phyloP scores from a whole-genome alignment of 2,329 filamentous ascomycete genomes.

The Penicillium expansum region DNA sequence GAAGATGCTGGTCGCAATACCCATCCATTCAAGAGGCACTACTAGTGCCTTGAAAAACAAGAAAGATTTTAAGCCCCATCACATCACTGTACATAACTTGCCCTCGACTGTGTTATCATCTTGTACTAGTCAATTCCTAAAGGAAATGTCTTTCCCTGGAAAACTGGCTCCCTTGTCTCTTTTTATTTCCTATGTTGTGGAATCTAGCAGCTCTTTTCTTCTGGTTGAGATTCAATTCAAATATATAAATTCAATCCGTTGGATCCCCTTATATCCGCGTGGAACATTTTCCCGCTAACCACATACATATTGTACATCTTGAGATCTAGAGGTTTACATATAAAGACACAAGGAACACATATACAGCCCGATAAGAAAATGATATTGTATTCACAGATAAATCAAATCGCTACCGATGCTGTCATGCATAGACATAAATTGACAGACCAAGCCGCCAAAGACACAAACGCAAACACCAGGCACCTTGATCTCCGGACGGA shows the following conservation, averaged over 20 bases:
- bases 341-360: constrained; percentile 1
- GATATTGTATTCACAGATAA: constrained; percentile 29
- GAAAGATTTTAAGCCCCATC: constrained; percentile 15
- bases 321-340: not conserved
- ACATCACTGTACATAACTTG: constrained; percentile 35
- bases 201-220: constrained; percentile 27
- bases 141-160: constrained; percentile 20
- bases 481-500: constrained; percentile 29
- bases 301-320: not conserved
- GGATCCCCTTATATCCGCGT: not conserved
- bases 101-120: constrained; percentile 27
- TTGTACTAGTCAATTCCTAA: constrained; percentile 33
- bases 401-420: constrained; percentile 30
- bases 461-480: constrained; percentile 27
- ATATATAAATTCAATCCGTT: constrained; percentile 3
- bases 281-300: not conserved
- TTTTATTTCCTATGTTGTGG: constrained; percentile 29
- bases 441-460: constrained; percentile 23
- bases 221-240: constrained; percentile 13
- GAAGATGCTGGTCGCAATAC: constrained; percentile 8
- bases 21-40: constrained; percentile 5
- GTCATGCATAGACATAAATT: constrained; percentile 26
- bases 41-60: constrained; percentile 19
- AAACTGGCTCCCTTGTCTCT: constrained; percentile 23
- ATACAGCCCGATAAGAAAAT: constrained; percentile 16